phyloP scores from a whole-genome alignment of 139 green algal species.

The Tetradesmus lagerheimii region DNA sequence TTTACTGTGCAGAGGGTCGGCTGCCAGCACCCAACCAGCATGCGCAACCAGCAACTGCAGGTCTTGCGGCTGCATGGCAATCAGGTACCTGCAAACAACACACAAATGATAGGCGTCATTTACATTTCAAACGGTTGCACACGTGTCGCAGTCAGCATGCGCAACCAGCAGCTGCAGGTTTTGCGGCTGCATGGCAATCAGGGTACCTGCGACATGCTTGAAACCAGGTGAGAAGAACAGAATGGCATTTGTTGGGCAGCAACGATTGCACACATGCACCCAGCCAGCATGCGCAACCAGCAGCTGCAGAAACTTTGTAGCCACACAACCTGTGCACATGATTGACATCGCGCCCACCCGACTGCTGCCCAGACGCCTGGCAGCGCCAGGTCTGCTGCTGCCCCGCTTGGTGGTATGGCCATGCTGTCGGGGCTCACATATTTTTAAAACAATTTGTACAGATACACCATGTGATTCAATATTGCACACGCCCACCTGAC shows the following conservation, averaged over 20 bases:
- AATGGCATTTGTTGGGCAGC: too few species aligned
- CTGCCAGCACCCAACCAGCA: constrained; percentile 81
- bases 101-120: too few species aligned
- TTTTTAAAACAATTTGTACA: too few species aligned
- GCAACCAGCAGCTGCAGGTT: background rate
- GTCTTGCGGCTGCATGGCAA: constrained; percentile 23
- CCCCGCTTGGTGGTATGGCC: constrained; percentile 40
- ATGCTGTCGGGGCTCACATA: too few species aligned
- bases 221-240: too few species aligned
- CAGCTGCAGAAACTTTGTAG: too few species aligned
- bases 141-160: background rate
- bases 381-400: constrained; percentile 77
- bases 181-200: too few species aligned
- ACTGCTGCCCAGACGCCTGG: constrained; percentile 87
- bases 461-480: too few species aligned
- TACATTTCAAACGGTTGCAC: too few species aligned
- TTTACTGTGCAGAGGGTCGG: too few species aligned
- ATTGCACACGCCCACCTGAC: background rate
- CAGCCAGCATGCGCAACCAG: constrained; percentile 60
- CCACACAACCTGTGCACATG: too few species aligned
- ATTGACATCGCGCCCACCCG: background rate
- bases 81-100: constrained; percentile 30
- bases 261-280: constrained; percentile 82
- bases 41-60: constrained; percentile 54
- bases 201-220: too few species aligned